These are phyloP conservation scores for Kodamaea jinghongensis DNA, from an alignment of 805 yeast genomes.

Conservation along the genomic window DNA sequence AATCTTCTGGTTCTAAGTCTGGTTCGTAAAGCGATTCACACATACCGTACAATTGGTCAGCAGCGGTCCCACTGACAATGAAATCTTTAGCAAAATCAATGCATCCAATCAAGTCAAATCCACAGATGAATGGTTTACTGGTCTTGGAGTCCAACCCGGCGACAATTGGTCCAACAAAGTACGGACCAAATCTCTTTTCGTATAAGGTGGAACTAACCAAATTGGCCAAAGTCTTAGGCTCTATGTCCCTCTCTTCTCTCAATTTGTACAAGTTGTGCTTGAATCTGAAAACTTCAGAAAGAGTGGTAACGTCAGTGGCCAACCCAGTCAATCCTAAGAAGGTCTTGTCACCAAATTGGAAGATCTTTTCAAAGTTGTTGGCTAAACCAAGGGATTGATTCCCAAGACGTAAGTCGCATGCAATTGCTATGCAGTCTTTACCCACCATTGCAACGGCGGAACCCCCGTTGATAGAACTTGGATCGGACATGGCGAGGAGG, in stretches of 20 bases:
- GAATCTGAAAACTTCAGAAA: conserved; percentile 75
- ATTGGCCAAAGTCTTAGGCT: conserved; percentile 92
- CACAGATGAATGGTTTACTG: conserved; percentile 85
- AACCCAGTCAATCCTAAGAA: conserved; percentile 92
- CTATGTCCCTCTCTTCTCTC: conserved; percentile 87
- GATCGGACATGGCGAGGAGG: conserved; percentile 57
- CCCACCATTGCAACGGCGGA: conserved; percentile 98
- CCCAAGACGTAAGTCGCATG: conserved; percentile 92
- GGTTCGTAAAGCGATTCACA: conserved; percentile 97
- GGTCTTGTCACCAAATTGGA: conserved; percentile 74
- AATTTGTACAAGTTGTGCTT: conserved; percentile 86
- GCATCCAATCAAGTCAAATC: conserved; percentile 95
- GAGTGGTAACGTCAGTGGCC: conserved; percentile 89
- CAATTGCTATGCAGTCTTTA: conserved; percentile 97
- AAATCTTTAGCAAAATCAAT: conserved; percentile 94
- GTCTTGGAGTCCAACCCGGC: conserved; percentile 89
- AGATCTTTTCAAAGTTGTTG: conserved; percentile 89
- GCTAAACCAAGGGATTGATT: conserved; percentile 90
- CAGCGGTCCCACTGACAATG: conserved; percentile 92
- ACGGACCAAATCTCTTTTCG: conserved; percentile 92
- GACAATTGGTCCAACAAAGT: conserved; percentile 93
- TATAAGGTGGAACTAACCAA: conserved; percentile 87
- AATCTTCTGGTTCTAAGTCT: conserved; percentile 86
- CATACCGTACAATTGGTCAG: conserved; percentile 98
- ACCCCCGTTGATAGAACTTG: conserved; percentile 85